phyloP scores from a whole-genome alignment of 2,329 filamentous ascomycete genomes.

The Penicillium sp. region DNA sequence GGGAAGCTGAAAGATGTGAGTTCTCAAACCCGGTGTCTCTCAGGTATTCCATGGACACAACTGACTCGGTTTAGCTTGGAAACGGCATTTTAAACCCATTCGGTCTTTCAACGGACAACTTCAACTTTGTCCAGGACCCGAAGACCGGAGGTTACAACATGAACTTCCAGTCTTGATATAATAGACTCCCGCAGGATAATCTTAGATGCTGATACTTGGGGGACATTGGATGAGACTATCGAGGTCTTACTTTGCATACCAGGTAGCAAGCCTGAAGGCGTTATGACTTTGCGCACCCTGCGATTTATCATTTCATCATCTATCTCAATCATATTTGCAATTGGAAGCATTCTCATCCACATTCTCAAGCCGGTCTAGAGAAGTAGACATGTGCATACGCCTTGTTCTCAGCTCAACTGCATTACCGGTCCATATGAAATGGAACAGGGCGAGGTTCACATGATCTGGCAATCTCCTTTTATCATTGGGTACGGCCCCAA shows the following conservation, averaged over 20 bases:
- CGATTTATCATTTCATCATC: background rate
- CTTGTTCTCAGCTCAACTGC: too few species aligned
- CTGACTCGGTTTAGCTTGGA: conserved; percentile 60
- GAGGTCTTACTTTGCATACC: background rate
- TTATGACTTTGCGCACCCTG: background rate
- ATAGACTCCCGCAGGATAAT: background rate
- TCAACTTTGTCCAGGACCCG: conserved; percentile 90
- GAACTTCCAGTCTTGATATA: conserved; percentile 63
- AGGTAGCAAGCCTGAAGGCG: conserved; percentile 8
- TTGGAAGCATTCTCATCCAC: too few species aligned
- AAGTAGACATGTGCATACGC: too few species aligned
- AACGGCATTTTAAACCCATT: conserved; percentile 93
- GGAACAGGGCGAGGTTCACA: too few species aligned
- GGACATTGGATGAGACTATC: background rate
- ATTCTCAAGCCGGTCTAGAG: too few species aligned
- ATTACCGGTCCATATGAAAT: too few species aligned
- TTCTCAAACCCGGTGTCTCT: conserved; percentile 15
- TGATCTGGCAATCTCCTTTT: too few species aligned
- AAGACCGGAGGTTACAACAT: conserved; percentile 90
- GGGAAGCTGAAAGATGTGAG: conserved; percentile 81
- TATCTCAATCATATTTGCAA: background rate
- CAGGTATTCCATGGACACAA: too few species aligned
- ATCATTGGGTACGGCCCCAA: background rate
- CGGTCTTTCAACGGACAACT: conserved; percentile 90
- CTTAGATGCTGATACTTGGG: background rate